A percentile compares a stretch with the other conserved stretches of the same genome.
phyloP scores from a whole-genome alignment of 169 alveolate genomes.

The Babesia bigemina region DNA sequence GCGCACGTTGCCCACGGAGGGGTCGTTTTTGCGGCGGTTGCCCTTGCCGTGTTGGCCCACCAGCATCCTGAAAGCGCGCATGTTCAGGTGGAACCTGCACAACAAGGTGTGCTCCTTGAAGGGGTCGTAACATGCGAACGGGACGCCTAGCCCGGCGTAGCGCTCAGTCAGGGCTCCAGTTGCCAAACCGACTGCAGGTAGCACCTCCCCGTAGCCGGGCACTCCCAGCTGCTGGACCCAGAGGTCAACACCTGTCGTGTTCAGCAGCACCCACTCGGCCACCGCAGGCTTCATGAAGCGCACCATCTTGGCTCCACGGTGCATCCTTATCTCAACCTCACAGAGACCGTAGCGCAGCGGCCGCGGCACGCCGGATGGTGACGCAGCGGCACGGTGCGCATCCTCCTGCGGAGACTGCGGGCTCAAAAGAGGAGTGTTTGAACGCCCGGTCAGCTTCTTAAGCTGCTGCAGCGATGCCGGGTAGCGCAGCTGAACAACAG shows the following conservation, averaged over 20 bases:
- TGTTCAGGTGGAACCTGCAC: constrained; percentile 25
- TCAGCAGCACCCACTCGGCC: constrained; percentile 62
- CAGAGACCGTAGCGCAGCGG: constrained; percentile 46
- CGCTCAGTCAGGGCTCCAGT: constrained; percentile 1
- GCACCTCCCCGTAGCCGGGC: constrained; percentile 58
- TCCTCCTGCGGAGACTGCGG: not conserved
- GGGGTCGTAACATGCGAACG: constrained; percentile 62
- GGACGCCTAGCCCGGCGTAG: constrained; percentile 50
- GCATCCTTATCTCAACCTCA: constrained; percentile 56
- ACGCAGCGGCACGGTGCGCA: not conserved
- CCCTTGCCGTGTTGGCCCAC: constrained; percentile 9
- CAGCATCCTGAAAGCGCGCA: constrained; percentile 9
- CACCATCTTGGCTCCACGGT: constrained; percentile 65
- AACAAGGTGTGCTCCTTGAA: constrained; percentile 56
- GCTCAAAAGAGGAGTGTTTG: not conserved
- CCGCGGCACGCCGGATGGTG: not conserved
- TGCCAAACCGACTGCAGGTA: constrained; percentile 18
- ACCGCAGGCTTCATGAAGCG: constrained; percentile 43
- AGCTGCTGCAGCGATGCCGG: constrained; percentile 6
- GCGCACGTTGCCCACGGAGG: not conserved
- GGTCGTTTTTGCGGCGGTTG: constrained; percentile 22
- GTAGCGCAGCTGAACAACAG: constrained; percentile 45
- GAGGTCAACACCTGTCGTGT: constrained; percentile 62
- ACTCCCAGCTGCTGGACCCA: constrained; percentile 64
- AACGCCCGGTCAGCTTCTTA: not conserved